Conservation (phyloP, 139 green algal genomes). For the Coelastrella sp. region DNA sequence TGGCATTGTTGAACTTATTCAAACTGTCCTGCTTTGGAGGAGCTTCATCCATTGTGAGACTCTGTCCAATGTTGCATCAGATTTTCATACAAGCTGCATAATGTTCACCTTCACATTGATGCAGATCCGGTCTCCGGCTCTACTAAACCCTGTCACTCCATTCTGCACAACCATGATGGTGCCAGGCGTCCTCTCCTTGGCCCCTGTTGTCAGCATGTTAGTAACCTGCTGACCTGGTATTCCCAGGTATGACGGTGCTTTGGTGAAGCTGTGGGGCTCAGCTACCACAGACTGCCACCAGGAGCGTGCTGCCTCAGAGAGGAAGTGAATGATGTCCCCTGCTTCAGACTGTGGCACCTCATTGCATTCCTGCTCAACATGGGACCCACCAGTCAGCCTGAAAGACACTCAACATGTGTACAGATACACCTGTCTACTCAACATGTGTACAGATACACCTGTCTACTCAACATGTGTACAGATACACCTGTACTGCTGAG, state of each 20-base stretch:
- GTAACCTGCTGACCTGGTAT: background rate
- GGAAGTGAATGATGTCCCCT: background rate
- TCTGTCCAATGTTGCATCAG: no score
- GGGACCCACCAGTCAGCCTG: background rate
- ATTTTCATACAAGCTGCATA: no score
- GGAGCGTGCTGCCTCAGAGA: constrained; percentile 1
- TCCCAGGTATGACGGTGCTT: constrained; percentile 3
- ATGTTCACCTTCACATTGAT: background rate
- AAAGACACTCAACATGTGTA: no score
- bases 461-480: no score
- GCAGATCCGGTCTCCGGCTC: background rate
- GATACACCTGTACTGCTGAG: no score
- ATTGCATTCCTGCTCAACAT: background rate
- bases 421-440: no score
- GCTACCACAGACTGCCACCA: constrained; percentile 3
- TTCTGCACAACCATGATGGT: background rate
- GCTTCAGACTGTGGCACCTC: background rate
- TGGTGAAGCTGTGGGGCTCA: constrained; percentile 32
- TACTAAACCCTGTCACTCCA: background rate
- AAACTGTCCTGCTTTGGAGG: no score
- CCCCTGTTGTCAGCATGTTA: background rate
- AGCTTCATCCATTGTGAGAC: no score
- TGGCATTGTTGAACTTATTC: no score
- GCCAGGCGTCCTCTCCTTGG: background rate
- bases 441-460: no score